A percentile compares a stretch with the other conserved stretches of the same genome.
Evolutionary conservation across 2,329 filamentous ascomycete species (phyloP).

Genomic region (Fusarium drepaniforme): DNA sequence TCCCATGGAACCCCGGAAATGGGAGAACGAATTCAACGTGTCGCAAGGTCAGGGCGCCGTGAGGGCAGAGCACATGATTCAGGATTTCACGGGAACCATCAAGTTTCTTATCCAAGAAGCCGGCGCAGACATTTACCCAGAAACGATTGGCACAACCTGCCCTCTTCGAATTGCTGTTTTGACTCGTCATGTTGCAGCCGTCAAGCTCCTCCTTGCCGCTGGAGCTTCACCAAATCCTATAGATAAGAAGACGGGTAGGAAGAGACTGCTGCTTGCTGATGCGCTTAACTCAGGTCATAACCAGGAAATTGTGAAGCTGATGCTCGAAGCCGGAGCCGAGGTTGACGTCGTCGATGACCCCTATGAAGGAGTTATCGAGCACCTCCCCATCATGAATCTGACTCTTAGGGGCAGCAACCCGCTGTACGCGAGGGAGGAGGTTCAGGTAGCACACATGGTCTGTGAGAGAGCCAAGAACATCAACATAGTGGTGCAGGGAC

Average conservation of each 20-base stretch:
- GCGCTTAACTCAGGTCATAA: slow-evolving; percentile 17
- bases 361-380: not conserved
- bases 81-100: slow-evolving; percentile 24
- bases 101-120: slow-evolving; percentile 23
- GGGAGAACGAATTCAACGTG: slow-evolving; percentile 17
- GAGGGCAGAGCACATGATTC: slow-evolving; percentile 9
- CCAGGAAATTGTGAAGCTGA: slow-evolving; percentile 4
- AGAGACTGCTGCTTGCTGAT: slow-evolving; percentile 22
- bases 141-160: not conserved
- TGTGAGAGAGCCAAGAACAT: slow-evolving; percentile 24
- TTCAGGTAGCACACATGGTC: slow-evolving; percentile 17
- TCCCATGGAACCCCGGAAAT: not conserved
- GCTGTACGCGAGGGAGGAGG: slow-evolving; percentile 16
- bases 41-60: slow-evolving; percentile 18
- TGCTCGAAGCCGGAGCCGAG: slow-evolving; percentile 28
- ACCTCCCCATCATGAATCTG: slow-evolving; percentile 33
- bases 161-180: slow-evolving; percentile 18
- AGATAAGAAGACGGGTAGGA: slow-evolving; percentile 1
- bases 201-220: slow-evolving; percentile 25
- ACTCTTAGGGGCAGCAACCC: slow-evolving; percentile 16
- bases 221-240: slow-evolving; percentile 35
- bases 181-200: slow-evolving; percentile 17
- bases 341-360: slow-evolving; percentile 20
- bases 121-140: slow-evolving; percentile 21
- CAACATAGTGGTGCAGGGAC: slow-evolving; percentile 13